These are phyloP conservation scores for Rhizopogon vinicolor DNA, from an alignment of 768 basidiomycete species.

Conservation along the genomic window DNA sequence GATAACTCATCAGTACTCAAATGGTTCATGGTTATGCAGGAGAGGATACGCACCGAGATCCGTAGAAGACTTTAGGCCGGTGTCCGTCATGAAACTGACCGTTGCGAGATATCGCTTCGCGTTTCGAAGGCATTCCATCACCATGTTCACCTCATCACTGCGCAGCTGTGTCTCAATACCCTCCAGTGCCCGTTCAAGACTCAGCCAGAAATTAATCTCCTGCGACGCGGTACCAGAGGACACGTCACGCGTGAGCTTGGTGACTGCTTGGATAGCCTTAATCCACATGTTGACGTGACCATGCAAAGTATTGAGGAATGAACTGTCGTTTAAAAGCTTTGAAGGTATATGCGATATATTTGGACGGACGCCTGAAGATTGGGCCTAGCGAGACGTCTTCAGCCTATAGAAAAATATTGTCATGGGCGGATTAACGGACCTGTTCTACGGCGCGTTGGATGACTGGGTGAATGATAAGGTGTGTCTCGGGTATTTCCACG, in stretches of 20 bases:
- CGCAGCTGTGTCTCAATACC: slow-evolving; percentile 88
- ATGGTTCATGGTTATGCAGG: neutral
- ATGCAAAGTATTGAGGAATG: slow-evolving; percentile 92
- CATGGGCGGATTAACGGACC: slow-evolving; percentile 17
- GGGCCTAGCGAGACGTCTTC: slow-evolving; percentile 35
- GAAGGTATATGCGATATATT: slow-evolving; percentile 72
- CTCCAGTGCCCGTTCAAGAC: slow-evolving; percentile 89
- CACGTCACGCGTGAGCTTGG: slow-evolving; percentile 93
- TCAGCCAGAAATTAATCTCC: slow-evolving; percentile 99
- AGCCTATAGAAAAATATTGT: slow-evolving; percentile 2
- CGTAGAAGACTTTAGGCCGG: slow-evolving; percentile 90
- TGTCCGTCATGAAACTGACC: slow-evolving; percentile 96
- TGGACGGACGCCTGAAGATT: slow-evolving; percentile 53
- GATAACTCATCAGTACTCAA: neutral
- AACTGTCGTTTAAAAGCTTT: slow-evolving; percentile 76
- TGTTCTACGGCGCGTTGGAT: slow-evolving; percentile 87
- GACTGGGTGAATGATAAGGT: slow-evolving; percentile 85
- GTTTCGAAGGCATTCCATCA: slow-evolving; percentile 90
- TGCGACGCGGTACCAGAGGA: slow-evolving; percentile 94
- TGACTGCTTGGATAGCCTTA: slow-evolving; percentile 95
- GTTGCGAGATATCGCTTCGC: slow-evolving; percentile 97
- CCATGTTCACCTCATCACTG: slow-evolving; percentile 89
- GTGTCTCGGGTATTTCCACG: slow-evolving; percentile 97
- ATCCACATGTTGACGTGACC: slow-evolving; percentile 97
- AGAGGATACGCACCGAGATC: slow-evolving; percentile 60